Evolutionary conservation across 305 asterid species (phyloP).

Genomic region (Coffea humblotiana): DNA sequence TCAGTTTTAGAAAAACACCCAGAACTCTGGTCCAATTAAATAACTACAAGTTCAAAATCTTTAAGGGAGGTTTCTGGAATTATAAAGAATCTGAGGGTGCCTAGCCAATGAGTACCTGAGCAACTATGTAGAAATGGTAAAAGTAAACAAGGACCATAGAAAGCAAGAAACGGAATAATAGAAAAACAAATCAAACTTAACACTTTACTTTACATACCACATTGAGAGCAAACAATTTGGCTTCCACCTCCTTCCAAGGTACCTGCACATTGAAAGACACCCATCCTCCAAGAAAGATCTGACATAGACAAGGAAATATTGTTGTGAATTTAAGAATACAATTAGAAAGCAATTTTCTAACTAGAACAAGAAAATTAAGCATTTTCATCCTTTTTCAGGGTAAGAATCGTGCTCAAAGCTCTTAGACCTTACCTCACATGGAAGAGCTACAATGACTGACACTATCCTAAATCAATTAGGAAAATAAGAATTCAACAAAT

Average conservation of each 20-base stretch:
- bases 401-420: background rate
- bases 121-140: background rate
- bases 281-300: slow-evolving; percentile 72
- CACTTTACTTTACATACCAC: slow-evolving; percentile 53
- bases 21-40: background rate
- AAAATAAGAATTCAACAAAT: background rate
- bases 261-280: slow-evolving; percentile 48
- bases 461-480: background rate
- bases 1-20: background rate
- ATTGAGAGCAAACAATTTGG: slow-evolving; percentile 71
- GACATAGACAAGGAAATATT: slow-evolving; percentile 16
- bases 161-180: background rate
- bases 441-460: background rate
- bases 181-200: background rate
- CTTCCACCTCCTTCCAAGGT: slow-evolving; percentile 84
- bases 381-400: background rate
- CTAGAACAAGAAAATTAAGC: background rate
- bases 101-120: background rate
- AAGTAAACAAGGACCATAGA: background rate
- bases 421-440: background rate
- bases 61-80: background rate
- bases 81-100: background rate
- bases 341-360: background rate
- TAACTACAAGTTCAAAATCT: background rate
- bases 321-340: background rate